Evolutionary conservation across 2,329 filamentous ascomycete species (phyloP).

Genomic region (Mycosphaerelloides madeirae): DNA sequence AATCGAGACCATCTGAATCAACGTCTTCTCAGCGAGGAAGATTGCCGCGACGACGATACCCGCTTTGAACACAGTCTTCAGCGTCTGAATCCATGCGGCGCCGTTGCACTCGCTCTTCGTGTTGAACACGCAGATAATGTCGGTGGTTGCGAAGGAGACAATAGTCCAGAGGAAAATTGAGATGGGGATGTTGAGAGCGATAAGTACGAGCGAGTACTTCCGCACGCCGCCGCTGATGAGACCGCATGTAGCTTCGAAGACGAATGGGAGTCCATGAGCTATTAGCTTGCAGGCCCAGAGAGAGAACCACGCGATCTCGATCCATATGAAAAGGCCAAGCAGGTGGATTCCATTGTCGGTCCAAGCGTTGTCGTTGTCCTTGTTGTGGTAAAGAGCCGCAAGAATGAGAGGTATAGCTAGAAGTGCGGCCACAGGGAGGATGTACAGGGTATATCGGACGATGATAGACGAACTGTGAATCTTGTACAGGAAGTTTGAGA

Average conservation of each 20-base stretch:
- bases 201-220: slow-evolving; percentile 64
- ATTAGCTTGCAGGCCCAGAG: slow-evolving; percentile 65
- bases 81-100: slow-evolving; percentile 47
- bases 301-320: slow-evolving; percentile 63
- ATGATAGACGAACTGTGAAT: slow-evolving; percentile 60
- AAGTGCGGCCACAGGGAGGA: slow-evolving; percentile 59
- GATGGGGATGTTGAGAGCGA: slow-evolving; percentile 60
- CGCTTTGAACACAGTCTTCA: slow-evolving; percentile 57
- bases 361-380: neutral
- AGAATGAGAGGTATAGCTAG: slow-evolving; percentile 58
- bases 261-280: slow-evolving; percentile 54
- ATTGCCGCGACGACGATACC: slow-evolving; percentile 60
- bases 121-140: slow-evolving; percentile 27
- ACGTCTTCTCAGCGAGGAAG: slow-evolving; percentile 62
- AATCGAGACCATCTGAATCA: slow-evolving; percentile 68
- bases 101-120: slow-evolving; percentile 5
- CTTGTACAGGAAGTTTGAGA: slow-evolving; percentile 62
- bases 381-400: neutral
- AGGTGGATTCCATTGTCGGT: slow-evolving; percentile 38
- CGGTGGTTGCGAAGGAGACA: slow-evolving; percentile 59
- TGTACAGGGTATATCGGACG: slow-evolving; percentile 64
- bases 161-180: slow-evolving; percentile 67
- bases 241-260: slow-evolving; percentile 66
- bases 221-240: slow-evolving; percentile 65
- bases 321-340: slow-evolving; percentile 62